Conservation (phyloP, 169 alveolate genomes). For the Cryptosporidium baileyi region DNA sequence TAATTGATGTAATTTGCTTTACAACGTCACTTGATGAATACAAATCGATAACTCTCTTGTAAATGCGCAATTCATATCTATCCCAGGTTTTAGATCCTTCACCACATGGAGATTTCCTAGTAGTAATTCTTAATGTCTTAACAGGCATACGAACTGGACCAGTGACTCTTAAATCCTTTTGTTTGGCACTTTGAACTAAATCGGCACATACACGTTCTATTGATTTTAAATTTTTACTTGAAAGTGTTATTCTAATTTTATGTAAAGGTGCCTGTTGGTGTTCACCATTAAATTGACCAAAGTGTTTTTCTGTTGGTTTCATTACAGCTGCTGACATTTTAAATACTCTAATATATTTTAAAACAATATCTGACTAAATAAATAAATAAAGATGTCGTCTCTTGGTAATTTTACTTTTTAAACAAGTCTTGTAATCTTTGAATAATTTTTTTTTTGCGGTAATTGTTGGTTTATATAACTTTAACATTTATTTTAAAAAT, state of each 20-base stretch:
- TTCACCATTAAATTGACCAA: constrained; percentile 76
- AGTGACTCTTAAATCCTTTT: constrained; percentile 87
- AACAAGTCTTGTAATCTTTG: constrained; percentile 23
- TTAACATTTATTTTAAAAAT: background rate
- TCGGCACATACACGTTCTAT: constrained; percentile 92
- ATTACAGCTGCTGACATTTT: constrained; percentile 62
- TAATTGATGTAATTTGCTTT: constrained; percentile 94
- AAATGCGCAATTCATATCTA: constrained; percentile 95
- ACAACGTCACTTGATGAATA: constrained; percentile 96
- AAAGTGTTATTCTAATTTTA: constrained; percentile 90
- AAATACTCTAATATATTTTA: background rate
- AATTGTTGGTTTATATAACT: background rate
- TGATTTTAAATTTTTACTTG: constrained; percentile 88
- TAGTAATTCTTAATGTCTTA: constrained; percentile 92
- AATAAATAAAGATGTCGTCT: background rate
- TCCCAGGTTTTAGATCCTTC: constrained; percentile 99
- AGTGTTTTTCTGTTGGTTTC: constrained; percentile 60
- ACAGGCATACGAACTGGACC: constrained; percentile 99
- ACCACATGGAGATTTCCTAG: constrained; percentile 97
- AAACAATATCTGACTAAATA: background rate
- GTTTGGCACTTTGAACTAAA: constrained; percentile 91
- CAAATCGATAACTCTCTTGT: constrained; percentile 96
- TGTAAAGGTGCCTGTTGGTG: constrained; percentile 89
- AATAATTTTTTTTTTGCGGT: background rate
- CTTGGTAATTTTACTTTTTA: background rate